A percentile compares a stretch with the other conserved stretches of the same genome.
phyloP scores from a whole-genome alignment of 2,329 filamentous ascomycete species.

The Exophiala bonariae region DNA sequence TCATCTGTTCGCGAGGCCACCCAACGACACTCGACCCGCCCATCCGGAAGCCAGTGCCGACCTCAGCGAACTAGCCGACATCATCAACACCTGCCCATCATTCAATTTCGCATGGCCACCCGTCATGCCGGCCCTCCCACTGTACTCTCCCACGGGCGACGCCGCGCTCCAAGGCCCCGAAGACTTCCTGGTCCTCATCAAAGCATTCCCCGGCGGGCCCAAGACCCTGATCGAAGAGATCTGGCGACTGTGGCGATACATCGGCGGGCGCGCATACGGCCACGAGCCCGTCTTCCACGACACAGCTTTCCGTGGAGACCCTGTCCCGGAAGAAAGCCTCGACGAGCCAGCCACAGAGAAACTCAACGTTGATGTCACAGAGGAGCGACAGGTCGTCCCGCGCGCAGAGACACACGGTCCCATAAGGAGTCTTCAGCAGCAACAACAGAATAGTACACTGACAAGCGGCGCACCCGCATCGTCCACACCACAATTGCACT shows the following conservation, averaged over 20 bases:
- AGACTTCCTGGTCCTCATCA: conserved; percentile 20
- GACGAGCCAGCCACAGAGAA: too few species aligned
- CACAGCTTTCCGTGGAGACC: too few species aligned
- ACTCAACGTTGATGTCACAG: too few species aligned
- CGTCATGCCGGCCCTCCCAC: too few species aligned
- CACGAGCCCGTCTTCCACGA: too few species aligned
- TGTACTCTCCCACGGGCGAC: background rate
- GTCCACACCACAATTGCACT: too few species aligned
- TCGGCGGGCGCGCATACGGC: conserved; percentile 15
- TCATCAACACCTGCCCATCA: background rate
- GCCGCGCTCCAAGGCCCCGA: background rate
- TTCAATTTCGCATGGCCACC: background rate
- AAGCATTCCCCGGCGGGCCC: conserved; percentile 9
- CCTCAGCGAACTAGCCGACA: background rate
- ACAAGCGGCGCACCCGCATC: too few species aligned
- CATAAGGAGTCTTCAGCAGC: too few species aligned
- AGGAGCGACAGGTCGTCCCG: too few species aligned
- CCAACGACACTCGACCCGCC: background rate
- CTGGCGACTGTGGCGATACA: conserved; percentile 27
- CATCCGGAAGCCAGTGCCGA: background rate
- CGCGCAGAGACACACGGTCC: too few species aligned
- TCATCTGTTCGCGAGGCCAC: conserved; percentile 9
- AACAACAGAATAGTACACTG: too few species aligned
- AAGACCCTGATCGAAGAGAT: conserved; percentile 19
- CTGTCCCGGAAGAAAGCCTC: too few species aligned